Conservation (phyloP, 495 filamentous ascomycete genomes). For the Xylaria cubensis region DNA sequence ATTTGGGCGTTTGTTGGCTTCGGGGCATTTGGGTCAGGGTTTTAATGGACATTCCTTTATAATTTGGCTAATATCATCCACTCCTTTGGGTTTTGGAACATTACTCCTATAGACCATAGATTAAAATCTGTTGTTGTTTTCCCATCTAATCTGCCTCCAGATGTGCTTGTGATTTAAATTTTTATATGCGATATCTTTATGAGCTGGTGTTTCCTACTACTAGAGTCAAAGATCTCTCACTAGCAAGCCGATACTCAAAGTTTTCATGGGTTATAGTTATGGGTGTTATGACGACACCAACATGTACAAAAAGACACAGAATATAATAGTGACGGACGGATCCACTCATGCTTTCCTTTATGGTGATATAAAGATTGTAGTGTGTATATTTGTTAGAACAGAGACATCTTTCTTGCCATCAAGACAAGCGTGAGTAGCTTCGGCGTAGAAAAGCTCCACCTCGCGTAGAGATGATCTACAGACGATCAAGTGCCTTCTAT, state of each 20-base stretch:
- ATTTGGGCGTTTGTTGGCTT: neutral
- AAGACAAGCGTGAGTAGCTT: no score
- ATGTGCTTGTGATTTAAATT: neutral
- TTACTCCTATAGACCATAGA: neutral
- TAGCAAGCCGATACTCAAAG: neutral
- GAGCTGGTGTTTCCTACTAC: neutral
- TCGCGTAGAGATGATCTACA: no score
- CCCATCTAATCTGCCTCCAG: neutral
- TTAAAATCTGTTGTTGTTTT: neutral
- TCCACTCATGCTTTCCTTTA: no score
- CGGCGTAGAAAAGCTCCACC: no score
- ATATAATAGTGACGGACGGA: no score
- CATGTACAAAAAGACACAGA: no score
- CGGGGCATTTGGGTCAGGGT: neutral
- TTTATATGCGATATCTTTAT: neutral
- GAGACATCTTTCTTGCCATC: no score
- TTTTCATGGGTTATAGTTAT: neutral
- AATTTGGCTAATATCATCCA: conserved; percentile 23
- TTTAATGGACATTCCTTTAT: conserved; percentile 9
- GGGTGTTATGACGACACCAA: no score
- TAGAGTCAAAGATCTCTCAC: neutral
- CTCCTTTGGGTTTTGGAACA: neutral
- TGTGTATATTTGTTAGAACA: no score
- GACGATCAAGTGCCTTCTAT: no score
- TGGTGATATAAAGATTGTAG: no score